A percentile compares a stretch with the other conserved stretches of the same genome.
Evolutionary conservation across 305 asterid species (phyloP).

Genomic region (Caryopteris hybrid): DNA sequence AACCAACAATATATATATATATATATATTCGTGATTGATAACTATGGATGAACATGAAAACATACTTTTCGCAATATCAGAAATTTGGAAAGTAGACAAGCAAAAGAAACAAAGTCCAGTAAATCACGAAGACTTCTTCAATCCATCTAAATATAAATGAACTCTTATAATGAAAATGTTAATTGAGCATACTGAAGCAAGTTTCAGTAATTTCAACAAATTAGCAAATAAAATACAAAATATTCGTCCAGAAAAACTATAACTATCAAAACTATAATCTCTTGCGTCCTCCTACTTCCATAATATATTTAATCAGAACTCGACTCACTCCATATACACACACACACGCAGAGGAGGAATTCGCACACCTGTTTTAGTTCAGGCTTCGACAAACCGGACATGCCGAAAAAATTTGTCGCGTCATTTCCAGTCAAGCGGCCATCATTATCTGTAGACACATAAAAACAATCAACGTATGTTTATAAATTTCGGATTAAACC

Average conservation of each 20-base stretch:
- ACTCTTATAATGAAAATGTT: background rate
- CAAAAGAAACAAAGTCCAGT: background rate
- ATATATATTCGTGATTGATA: too few species aligned
- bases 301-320: too few species aligned
- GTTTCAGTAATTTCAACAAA: background rate
- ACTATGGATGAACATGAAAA: background rate
- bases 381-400: slow-evolving; percentile 56
- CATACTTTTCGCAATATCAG: background rate
- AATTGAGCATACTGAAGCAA: background rate
- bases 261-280: background rate
- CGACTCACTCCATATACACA: too few species aligned
- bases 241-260: background rate
- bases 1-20: too few species aligned
- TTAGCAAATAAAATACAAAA: background rate
- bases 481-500: background rate
- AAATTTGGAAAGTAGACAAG: background rate
- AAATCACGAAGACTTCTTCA: background rate
- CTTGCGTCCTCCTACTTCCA: too few species aligned
- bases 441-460: slow-evolving; percentile 48
- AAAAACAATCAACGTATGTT: background rate
- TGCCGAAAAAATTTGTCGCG: slow-evolving; percentile 51
- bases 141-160: background rate
- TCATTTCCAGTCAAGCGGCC: slow-evolving; percentile 78
- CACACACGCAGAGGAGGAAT: too few species aligned
- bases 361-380: slow-evolving; percentile 71